Base-by-base conservation (phyloP, 192 early-diverging fungal genomes). In the Coemansia sp. region DNA sequence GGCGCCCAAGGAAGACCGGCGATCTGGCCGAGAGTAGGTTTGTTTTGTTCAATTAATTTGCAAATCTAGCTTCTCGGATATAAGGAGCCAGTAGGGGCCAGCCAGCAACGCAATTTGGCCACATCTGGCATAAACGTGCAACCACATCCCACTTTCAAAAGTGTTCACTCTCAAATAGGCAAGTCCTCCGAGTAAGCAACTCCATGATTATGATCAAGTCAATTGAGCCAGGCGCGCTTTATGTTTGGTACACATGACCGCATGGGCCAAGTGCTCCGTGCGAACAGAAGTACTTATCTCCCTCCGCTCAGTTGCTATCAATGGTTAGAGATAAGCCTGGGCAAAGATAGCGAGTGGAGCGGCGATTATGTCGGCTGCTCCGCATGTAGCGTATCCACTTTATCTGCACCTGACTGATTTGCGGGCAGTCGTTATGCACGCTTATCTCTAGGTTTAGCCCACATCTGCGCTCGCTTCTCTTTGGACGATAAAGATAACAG, bases 41-140 rank as follows among this genome's bases (percentile, higher is more conserved):
- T 58, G n/a, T 17, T 6, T 12, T 11, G 13, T 31, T n/a, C 24
- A 34, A 5, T 31, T 58, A 4, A 27, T 17, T 31, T 32, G 55
- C 55, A 58, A 58, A 58, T 58, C 55, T 32, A 32, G 55, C 55
- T 8, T 34, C 6, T n/a, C 55, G 55, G 55, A 32, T 29, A 15
- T 58, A 58, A 58, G 15, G 55, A 58, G 15, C 55, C 55, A 58
- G 55, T 58, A 32, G 31, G 15, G 17, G 55, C 55, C 29, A 58
- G 55, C 55, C 55, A 58, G 29, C 55, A 58, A 32, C 13, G 15
- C 55, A 34, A 15, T 58, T 58, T 17, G 10, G 55, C 55, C 55
- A 17, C 31, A 32, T 50, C 46, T 50, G 46, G 46, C n/a, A 50
- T 50, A 9, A 22, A 20, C 46, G n/a, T 20, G 46, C 46, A 19